Evolutionary conservation across 2,329 filamentous ascomycete genomes (phyloP).

Genomic region (Hirsutella thompsonii): DNA sequence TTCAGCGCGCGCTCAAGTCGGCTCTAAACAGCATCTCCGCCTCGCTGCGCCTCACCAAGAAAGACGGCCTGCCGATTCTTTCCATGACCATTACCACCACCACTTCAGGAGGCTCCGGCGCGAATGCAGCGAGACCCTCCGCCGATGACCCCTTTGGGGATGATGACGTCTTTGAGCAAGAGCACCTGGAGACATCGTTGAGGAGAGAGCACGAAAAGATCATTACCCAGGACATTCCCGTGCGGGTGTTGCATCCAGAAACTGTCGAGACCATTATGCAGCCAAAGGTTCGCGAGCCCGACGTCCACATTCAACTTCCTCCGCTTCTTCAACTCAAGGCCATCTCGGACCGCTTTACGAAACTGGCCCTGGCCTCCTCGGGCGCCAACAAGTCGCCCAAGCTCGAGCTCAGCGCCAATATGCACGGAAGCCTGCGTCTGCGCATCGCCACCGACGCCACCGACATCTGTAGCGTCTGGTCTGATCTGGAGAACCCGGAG

Average conservation of each 20-base stretch:
- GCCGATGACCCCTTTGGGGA: constrained; percentile 25
- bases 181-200: constrained; percentile 42
- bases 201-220: constrained; percentile 72
- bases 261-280: constrained; percentile 91
- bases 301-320: constrained; percentile 86
- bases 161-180: constrained; percentile 30
- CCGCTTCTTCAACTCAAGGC: constrained; percentile 79
- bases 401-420: constrained; percentile 81
- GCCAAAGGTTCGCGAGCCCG: constrained; percentile 77
- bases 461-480: constrained; percentile 77
- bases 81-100: constrained; percentile 81
- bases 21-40: constrained; percentile 71
- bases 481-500: constrained; percentile 73
- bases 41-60: constrained; percentile 83
- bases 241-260: constrained; percentile 72
- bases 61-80: constrained; percentile 73
- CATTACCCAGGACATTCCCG: constrained; percentile 92
- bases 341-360: constrained; percentile 91
- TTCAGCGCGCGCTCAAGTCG: constrained; percentile 85
- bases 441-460: constrained; percentile 73
- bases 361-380: constrained; percentile 50
- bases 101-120: constrained; percentile 31
- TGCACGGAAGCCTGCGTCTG: constrained; percentile 77
- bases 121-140: constrained; percentile 15
- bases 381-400: constrained; percentile 41